These are phyloP conservation scores for Phoenix dactylifera DNA, from an alignment of 176 grass and related monocot genomes.

Conservation along the genomic window DNA sequence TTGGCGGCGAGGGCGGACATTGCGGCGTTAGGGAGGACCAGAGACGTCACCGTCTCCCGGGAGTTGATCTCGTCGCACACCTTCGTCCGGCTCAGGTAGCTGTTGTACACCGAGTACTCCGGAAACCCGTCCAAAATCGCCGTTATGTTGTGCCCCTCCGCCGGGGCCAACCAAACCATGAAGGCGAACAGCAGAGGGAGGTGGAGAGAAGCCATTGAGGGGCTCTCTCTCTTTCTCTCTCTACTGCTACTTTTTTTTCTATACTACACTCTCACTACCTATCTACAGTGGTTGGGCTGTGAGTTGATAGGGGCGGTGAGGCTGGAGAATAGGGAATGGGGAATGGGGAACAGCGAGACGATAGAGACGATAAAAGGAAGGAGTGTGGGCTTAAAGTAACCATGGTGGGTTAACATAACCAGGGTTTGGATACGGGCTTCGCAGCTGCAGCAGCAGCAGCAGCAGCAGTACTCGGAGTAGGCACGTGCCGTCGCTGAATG, in stretches of 20 bases:
- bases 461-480: no score
- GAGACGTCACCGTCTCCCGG: slow-evolving; percentile 61
- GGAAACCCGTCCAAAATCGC: slow-evolving; percentile 59
- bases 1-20: slow-evolving; percentile 72
- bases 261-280: no score
- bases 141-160: slow-evolving; percentile 71
- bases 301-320: slow-evolving; percentile 16
- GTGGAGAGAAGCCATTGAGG: background rate
- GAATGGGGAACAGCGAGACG: background rate
- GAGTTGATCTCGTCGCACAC: slow-evolving; percentile 95
- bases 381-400: background rate
- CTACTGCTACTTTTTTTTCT: no score
- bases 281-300: background rate
- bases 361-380: background rate
- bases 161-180: background rate
- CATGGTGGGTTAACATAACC: no score
- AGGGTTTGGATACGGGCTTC: no score
- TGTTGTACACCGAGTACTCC: slow-evolving; percentile 83
- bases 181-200: slow-evolving; percentile 2
- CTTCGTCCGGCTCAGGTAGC: slow-evolving; percentile 87
- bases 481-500: no score
- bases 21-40: slow-evolving; percentile 79
- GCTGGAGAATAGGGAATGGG: background rate
- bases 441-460: no score
- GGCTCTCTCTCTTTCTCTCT: no score